phyloP scores from a whole-genome alignment of 1,284 basidiomycete genomes.

The Puccinia novopanici region DNA sequence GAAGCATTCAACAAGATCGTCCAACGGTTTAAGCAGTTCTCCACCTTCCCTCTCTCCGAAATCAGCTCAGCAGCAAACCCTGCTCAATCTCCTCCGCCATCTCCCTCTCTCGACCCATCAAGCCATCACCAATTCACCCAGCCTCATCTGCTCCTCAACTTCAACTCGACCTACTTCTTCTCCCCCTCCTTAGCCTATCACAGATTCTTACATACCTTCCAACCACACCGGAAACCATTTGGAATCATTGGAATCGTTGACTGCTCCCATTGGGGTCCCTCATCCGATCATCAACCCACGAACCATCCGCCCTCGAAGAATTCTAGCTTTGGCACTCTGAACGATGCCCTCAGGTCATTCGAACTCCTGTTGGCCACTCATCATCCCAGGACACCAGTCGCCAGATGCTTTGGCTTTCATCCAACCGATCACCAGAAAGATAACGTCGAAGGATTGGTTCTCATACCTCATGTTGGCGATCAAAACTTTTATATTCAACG shows the following conservation, averaged over 20 bases:
- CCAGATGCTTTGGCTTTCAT: constrained; percentile 38
- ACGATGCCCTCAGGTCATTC: constrained; percentile 37
- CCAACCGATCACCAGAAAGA: constrained; percentile 36
- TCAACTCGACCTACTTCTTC: constrained; percentile 21
- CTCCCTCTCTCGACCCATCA: not conserved
- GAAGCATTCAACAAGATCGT: not conserved
- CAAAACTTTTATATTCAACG: constrained; percentile 37
- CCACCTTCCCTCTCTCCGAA: constrained; percentile 26
- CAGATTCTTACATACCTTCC: constrained; percentile 29
- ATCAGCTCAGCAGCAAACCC: not conserved
- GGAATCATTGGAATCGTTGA: constrained; percentile 47
- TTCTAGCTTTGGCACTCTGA: not conserved
- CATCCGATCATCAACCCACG: not conserved
- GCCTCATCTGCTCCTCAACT: constrained; percentile 33
- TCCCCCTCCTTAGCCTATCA: constrained; percentile 23
- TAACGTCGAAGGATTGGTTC: constrained; percentile 28
- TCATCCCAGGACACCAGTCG: constrained; percentile 39
- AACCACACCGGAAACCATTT: constrained; percentile 34
- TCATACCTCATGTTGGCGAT: constrained; percentile 45
- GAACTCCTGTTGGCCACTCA: constrained; percentile 29
- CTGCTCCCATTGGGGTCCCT: constrained; percentile 23
- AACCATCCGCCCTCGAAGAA: not conserved
- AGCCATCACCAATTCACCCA: not conserved
- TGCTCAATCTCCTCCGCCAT: not conserved
- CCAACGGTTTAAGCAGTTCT: constrained; percentile 12